Percentiles rank a stretch among this genome's conserved stretches.
Conservation (phyloP, 2,329 filamentous ascomycete genomes). For the Dryadomyces quercivorus region DNA sequence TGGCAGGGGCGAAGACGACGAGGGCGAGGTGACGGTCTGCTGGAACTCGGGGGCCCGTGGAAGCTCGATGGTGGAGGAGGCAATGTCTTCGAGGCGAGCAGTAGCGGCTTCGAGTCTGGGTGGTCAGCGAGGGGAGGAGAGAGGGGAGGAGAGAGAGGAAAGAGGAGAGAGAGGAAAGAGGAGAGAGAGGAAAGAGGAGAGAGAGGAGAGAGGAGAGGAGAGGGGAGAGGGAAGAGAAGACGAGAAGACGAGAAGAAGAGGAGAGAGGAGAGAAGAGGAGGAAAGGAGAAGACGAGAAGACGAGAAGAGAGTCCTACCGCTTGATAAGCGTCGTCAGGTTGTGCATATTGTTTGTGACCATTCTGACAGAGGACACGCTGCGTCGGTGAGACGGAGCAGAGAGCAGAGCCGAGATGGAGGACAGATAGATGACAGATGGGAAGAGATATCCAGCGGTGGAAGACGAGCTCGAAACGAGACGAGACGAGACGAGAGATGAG, state of each 20-base stretch:
- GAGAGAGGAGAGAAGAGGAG: neutral
- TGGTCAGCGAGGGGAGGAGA: slow-evolving; percentile 36
- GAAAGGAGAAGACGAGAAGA: neutral
- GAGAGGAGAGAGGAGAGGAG: no score
- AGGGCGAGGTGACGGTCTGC: slow-evolving; percentile 23
- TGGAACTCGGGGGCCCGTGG: slow-evolving; percentile 36
- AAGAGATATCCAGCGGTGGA: neutral
- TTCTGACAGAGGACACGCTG: slow-evolving; percentile 22
- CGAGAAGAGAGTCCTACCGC: slow-evolving; percentile 49
- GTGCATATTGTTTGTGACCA: slow-evolving; percentile 80
- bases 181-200: no score
- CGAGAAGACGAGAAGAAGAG: neutral
- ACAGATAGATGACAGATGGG: neutral
- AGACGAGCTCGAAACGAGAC: no score
- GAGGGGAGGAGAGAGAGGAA: no score
- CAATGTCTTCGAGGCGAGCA: slow-evolving; percentile 91
- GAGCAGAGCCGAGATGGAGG: no score
- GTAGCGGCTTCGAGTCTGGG: slow-evolving; percentile 91
- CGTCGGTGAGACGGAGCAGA: neutral
- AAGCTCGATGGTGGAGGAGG: slow-evolving; percentile 56
- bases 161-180: no score
- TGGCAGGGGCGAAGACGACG: slow-evolving; percentile 18
- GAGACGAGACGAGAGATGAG: no score
- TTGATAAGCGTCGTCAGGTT: slow-evolving; percentile 97
- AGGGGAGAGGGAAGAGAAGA: neutral